Base-by-base conservation (phyloP, 2,329 filamentous ascomycete genomes). In the Xylaria sp. region DNA sequence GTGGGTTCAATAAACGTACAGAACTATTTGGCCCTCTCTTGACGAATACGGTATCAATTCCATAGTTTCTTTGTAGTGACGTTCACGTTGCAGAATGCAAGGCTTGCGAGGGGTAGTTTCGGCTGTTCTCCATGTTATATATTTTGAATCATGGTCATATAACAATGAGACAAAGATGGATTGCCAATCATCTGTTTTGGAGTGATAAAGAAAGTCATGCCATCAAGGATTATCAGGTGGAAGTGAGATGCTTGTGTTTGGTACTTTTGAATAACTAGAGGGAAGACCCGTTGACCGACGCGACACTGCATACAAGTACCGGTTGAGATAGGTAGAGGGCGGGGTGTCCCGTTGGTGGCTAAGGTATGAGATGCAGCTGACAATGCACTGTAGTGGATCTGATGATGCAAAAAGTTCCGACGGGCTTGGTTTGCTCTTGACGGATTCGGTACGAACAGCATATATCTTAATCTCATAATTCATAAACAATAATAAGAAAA, bases 21-120 rank as follows among this genome's bases (percentile, higher is more conserved):
- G 84, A 46, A 95, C 92, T 74, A 96, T 89, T 78, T 94, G 91
- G 74, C 91, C 88, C 74, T 90, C 92, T 70, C 87, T 87, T 58
- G 90, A 87, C 64, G 88, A 87, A 77, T 94, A 95, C 4, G 92
- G 92, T 72, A 96, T 90, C 75, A 96, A 84, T 73, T 92, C 94
- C 86, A 89, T 81, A 38, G 61, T 66, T 42, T 66, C 56, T 59
- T 59, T 17, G 33, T 38, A n/a, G 48, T 33, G 64, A 33, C 11
- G 44, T 58, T 61, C 11, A 62, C 59, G 65, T 61, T 54, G 60
- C 67, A 46, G 58, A 56, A 38, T 66, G 64, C 60, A 59, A 60
- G 31, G 63, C 38, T 71, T 36, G 66, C 59, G 63, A 65, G 58
- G 57, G 63, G 59, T 17, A 36, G 28, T 51, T 59, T 49, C 40